These are phyloP conservation scores for Acer negundo DNA, from an alignment of 345 rosid species.

Conservation along the genomic window DNA sequence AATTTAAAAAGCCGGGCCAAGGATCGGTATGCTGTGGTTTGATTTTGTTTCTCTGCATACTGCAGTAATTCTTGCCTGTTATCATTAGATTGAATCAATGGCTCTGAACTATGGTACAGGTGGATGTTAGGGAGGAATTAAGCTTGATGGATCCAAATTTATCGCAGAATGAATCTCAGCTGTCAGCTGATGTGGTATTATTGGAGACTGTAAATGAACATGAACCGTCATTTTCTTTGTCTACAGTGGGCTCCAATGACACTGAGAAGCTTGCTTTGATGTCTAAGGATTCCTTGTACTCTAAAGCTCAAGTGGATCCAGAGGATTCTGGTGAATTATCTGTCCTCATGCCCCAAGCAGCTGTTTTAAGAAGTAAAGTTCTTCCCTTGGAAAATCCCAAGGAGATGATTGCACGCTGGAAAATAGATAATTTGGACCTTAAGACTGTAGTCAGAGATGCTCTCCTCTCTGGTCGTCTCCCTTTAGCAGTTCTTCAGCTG, in stretches of 20 bases:
- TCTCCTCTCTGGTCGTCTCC: slow-evolving; percentile 87
- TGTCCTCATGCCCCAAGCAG: slow-evolving; percentile 51
- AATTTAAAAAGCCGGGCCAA: slow-evolving; percentile 70
- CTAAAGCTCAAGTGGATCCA: slow-evolving; percentile 36
- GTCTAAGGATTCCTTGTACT: slow-evolving; percentile 41
- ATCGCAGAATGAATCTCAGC: slow-evolving; percentile 58
- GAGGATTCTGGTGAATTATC: slow-evolving; percentile 54
- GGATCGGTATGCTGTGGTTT: slow-evolving; percentile 50
- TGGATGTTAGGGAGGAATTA: slow-evolving; percentile 47
- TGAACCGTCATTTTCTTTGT: slow-evolving; percentile 34
- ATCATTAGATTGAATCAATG: slow-evolving; percentile 18
- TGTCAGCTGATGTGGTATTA: slow-evolving; percentile 45
- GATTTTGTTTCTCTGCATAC: slow-evolving; percentile 2
- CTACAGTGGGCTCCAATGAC: slow-evolving; percentile 23
- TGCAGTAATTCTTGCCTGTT: slow-evolving; percentile 20
- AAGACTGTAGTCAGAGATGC: slow-evolving; percentile 95
- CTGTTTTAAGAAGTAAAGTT: slow-evolving; percentile 46
- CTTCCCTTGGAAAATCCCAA: slow-evolving; percentile 87
- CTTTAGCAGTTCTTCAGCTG: slow-evolving; percentile 94
- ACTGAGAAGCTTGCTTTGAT: slow-evolving; percentile 61
- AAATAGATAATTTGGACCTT: slow-evolving; percentile 72
- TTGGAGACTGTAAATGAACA: slow-evolving; percentile 36
- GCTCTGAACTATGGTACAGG: slow-evolving; percentile 44
- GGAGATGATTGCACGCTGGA: slow-evolving; percentile 99
- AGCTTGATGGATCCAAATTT: slow-evolving; percentile 39